Conservation (phyloP, 2,329 filamentous ascomycete species). For the Fusarium phyllophilum region DNA sequence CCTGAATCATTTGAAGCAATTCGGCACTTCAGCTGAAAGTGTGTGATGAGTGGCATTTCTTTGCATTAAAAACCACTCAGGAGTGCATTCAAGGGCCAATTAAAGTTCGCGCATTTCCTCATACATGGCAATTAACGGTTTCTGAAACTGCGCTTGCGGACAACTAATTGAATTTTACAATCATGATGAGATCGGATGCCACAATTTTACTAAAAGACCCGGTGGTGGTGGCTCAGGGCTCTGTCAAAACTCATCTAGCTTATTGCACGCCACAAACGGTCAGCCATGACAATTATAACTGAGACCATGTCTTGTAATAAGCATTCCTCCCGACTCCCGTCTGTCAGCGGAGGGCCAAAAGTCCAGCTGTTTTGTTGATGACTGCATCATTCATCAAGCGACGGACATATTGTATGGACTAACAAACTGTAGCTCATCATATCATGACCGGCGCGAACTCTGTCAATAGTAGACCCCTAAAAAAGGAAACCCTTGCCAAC, state of each 20-base stretch:
- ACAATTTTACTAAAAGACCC: conserved; percentile 8
- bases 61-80: background rate
- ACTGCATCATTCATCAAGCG: conserved; percentile 27
- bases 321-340: conserved; percentile 31
- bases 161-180: conserved; percentile 19
- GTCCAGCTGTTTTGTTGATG: conserved; percentile 12
- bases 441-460: conserved; percentile 19
- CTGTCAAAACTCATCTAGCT: conserved; percentile 23
- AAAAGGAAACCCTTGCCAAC: conserved; percentile 24
- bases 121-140: conserved; percentile 14
- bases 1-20: background rate
- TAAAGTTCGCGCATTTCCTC: background rate
- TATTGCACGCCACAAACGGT: conserved; percentile 30
- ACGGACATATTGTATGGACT: background rate
- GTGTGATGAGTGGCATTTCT: background rate
- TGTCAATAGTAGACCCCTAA: conserved; percentile 15
- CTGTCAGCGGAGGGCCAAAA: background rate
- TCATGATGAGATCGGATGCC: conserved; percentile 26
- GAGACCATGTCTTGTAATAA: conserved; percentile 5
- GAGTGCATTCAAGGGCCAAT: background rate
- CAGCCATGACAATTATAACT: conserved; percentile 6
- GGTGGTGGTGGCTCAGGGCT: conserved; percentile 24
- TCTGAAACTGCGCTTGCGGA: conserved; percentile 33
- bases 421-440: conserved; percentile 9
- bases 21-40: background rate